A percentile compares a stretch with the other conserved stretches of the same genome.
Evolutionary conservation across 805 yeast genomes (phyloP).

Genomic region (Phaffomyces thermotolerans): DNA sequence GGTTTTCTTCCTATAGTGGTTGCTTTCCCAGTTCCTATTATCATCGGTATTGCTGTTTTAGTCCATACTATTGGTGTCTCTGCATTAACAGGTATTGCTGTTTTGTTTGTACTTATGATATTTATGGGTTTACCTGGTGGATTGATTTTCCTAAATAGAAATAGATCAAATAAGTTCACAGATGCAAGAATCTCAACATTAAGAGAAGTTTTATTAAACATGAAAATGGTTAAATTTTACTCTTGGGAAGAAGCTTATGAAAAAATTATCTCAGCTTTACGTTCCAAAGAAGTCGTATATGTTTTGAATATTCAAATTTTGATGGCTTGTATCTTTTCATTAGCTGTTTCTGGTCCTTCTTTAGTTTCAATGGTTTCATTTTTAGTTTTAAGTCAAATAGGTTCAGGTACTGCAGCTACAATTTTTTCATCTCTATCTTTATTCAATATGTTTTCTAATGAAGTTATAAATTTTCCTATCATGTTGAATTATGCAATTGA

Average conservation of each 20-base stretch:
- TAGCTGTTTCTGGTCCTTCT: constrained; percentile 41
- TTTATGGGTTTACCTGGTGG: constrained; percentile 37
- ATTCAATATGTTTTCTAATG: constrained; percentile 52
- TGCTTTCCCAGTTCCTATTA: constrained; percentile 47
- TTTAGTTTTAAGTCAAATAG: constrained; percentile 29
- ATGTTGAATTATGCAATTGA: constrained; percentile 51
- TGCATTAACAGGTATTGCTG: constrained; percentile 56
- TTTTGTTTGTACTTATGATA: constrained; percentile 34
- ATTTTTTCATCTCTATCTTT: constrained; percentile 63
- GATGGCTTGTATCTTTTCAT: constrained; percentile 49
- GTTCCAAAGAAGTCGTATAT: constrained; percentile 50
- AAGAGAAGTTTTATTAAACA: constrained; percentile 50
- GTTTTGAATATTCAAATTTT: constrained; percentile 48
- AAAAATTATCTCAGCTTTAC: constrained; percentile 38
- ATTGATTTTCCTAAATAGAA: constrained; percentile 39
- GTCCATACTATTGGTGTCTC: constrained; percentile 59
- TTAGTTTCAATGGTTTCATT: constrained; percentile 49
- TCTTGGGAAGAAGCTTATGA: constrained; percentile 82
- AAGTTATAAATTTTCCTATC: constrained; percentile 53
- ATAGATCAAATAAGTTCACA: constrained; percentile 43
- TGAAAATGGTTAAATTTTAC: constrained; percentile 68
- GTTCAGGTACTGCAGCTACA: constrained; percentile 45
- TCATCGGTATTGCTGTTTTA: constrained; percentile 50
- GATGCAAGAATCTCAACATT: constrained; percentile 53
- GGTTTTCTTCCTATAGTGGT: constrained; percentile 48